Conservation (phyloP, 176 grass and related monocot genomes). For the Secale cereale region DNA sequence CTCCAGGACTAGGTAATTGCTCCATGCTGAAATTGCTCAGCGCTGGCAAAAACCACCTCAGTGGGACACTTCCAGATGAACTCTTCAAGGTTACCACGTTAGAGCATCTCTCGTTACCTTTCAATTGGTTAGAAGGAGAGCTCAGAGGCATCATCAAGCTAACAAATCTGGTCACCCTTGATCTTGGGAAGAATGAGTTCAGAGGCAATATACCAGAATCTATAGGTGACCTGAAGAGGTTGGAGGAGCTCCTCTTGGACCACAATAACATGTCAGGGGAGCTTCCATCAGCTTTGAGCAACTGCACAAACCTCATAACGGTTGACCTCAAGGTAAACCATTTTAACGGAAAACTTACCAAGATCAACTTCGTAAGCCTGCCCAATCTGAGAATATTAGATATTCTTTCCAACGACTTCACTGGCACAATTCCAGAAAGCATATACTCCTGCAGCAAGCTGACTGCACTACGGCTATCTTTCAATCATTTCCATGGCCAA, state of each 20-base stretch:
- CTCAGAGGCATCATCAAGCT: background rate
- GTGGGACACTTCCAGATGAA: background rate
- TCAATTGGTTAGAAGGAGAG: too few relatives aligned
- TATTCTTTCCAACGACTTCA: background rate
- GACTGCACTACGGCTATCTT: slow-evolving; percentile 1
- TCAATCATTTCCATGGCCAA: slow-evolving; percentile 10
- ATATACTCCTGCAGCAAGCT: slow-evolving; percentile 41
- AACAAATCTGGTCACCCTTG: slow-evolving; percentile 5
- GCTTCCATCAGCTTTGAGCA: background rate
- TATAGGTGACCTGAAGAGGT: background rate
- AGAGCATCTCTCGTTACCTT: slow-evolving; percentile 22
- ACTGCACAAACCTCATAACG: slow-evolving; percentile 9
- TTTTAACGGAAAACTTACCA: slow-evolving; percentile 25
- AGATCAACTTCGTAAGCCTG: slow-evolving; percentile 31
- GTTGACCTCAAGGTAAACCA: slow-evolving; percentile 31
- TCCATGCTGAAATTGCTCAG: background rate
- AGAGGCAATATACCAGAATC: background rate
- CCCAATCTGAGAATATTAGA: slow-evolving; percentile 26
- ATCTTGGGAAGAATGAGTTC: slow-evolving; percentile 5
- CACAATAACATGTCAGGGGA: slow-evolving; percentile 9
- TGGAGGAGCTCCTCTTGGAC: slow-evolving; percentile 12
- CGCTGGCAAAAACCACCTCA: slow-evolving; percentile 17
- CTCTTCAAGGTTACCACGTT: slow-evolving; percentile 10
- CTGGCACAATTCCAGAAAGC: slow-evolving; percentile 32
- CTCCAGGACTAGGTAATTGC: background rate